Evolutionary conservation across 2,329 filamentous ascomycete genomes (phyloP).

Genomic region (Akanthomyces muscarius): DNA sequence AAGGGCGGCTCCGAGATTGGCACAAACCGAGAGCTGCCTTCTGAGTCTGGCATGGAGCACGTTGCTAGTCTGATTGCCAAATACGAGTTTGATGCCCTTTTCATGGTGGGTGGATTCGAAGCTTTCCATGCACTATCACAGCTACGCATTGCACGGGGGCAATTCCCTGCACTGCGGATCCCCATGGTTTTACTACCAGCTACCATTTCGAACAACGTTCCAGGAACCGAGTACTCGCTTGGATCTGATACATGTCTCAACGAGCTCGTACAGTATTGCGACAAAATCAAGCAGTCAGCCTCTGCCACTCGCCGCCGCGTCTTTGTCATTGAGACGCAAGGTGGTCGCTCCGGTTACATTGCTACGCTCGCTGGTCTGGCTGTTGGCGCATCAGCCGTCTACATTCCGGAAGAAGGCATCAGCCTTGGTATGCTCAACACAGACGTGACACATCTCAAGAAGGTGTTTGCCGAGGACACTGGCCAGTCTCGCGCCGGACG

Average conservation of each 20-base stretch:
- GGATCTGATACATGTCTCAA: constrained; percentile 97
- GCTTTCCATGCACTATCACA: constrained; percentile 90
- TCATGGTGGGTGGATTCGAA: constrained; percentile 92
- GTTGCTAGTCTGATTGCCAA: constrained; percentile 79
- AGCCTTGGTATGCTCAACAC: constrained; percentile 86
- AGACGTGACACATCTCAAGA: constrained; percentile 84
- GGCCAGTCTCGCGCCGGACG: constrained; percentile 88
- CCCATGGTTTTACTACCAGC: constrained; percentile 88
- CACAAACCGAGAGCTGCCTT: constrained; percentile 89
- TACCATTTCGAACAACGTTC: constrained; percentile 99
- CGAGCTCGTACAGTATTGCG: constrained; percentile 89
- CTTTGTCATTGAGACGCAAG: constrained; percentile 97
- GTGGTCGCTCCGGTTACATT: constrained; percentile 89
- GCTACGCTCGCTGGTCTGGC: constrained; percentile 85
- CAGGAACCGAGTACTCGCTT: constrained; percentile 93
- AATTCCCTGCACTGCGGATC: constrained; percentile 84
- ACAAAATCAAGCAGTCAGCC: constrained; percentile 95
- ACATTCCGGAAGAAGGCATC: constrained; percentile 95
- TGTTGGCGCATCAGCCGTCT: constrained; percentile 90
- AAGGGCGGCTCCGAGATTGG: constrained; percentile 97
- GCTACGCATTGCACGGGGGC: constrained; percentile 71
- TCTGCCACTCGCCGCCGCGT: constrained; percentile 89
- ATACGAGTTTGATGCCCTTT: constrained; percentile 86
- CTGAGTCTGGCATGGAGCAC: constrained; percentile 75
- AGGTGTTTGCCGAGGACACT: constrained; percentile 79